These are phyloP conservation scores for Arthrinium puccinioides DNA, from an alignment of 2,329 filamentous ascomycete species.

Conservation along the genomic window DNA sequence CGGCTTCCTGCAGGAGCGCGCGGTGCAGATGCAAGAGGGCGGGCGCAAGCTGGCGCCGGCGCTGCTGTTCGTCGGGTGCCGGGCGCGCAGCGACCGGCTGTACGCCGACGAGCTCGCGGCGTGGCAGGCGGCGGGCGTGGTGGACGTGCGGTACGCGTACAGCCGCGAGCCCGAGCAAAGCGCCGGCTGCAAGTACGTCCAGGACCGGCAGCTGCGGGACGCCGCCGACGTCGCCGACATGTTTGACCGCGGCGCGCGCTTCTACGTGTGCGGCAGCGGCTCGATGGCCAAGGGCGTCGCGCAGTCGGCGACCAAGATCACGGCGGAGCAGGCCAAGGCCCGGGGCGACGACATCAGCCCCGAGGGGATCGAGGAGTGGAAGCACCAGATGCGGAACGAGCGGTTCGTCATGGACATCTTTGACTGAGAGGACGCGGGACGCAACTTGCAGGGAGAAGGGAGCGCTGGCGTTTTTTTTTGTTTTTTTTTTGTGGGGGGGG, in stretches of 20 bases:
- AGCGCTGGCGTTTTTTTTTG: neutral
- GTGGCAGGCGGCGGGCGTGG: conserved; percentile 42
- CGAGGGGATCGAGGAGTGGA: conserved; percentile 12
- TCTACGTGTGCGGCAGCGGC: conserved; percentile 49
- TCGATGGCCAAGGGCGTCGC: conserved; percentile 26
- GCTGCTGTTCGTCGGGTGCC: conserved; percentile 42
- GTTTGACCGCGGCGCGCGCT: conserved; percentile 25
- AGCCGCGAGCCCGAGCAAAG: conserved; percentile 30
- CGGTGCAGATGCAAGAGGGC: conserved; percentile 14
- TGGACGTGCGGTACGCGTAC: conserved; percentile 43
- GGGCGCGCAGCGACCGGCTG: conserved; percentile 32
- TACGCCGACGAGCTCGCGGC: conserved; percentile 31
- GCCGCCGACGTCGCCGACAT: conserved; percentile 8
- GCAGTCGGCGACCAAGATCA: conserved; percentile 23
- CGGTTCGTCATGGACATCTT: conserved; percentile 30
- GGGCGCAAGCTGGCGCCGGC: conserved; percentile 36
- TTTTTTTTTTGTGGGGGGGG: no score
- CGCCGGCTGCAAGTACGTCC: conserved; percentile 13
- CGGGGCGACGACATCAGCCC: conserved; percentile 7
- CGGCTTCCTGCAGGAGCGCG: conserved; percentile 39
- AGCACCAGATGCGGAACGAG: conserved; percentile 16
- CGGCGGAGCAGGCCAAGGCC: conserved; percentile 10
- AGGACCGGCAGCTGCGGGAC: conserved; percentile 15
- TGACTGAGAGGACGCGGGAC: conserved; percentile 5
- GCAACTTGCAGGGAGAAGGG: neutral